These are phyloP conservation scores for Alternaria triticina DNA, from an alignment of 2,329 filamentous ascomycete species.

Conservation along the genomic window DNA sequence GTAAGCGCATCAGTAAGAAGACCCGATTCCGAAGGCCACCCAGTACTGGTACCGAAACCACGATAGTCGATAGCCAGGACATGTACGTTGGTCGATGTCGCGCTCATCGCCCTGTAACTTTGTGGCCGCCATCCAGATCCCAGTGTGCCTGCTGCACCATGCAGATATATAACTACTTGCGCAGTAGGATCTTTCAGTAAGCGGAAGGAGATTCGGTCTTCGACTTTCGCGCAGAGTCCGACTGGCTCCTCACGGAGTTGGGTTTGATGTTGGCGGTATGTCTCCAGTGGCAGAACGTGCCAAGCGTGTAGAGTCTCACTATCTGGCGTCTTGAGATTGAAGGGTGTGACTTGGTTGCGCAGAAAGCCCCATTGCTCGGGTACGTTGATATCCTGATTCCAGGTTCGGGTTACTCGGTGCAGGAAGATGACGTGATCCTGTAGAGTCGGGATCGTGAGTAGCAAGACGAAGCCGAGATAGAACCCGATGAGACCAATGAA, in stretches of 20 bases:
- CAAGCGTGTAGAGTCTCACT: conserved; percentile 55
- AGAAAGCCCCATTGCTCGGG: conserved; percentile 59
- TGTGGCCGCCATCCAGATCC: conserved; percentile 62
- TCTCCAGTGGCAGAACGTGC: conserved; percentile 57
- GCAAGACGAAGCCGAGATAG: conserved; percentile 55
- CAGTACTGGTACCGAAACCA: conserved; percentile 63
- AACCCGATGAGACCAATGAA: conserved; percentile 24
- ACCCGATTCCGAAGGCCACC: conserved; percentile 62
- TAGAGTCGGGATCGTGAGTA: conserved; percentile 56
- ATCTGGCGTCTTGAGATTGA: conserved; percentile 53
- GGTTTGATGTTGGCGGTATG: conserved; percentile 53
- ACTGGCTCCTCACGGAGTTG: conserved; percentile 50
- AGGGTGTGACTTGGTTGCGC: conserved; percentile 58
- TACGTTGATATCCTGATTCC: conserved; percentile 59
- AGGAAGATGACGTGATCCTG: conserved; percentile 66
- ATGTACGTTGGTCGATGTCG: conserved; percentile 60
- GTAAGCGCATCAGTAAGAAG: conserved; percentile 61
- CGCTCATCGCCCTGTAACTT: conserved; percentile 63
- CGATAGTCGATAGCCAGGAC: conserved; percentile 67
- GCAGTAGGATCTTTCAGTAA: conserved; percentile 68
- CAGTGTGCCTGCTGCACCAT: conserved; percentile 64
- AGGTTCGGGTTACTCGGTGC: conserved; percentile 61
- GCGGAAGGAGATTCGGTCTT: conserved; percentile 63
- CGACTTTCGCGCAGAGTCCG: conserved; percentile 62
- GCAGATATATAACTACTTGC: conserved; percentile 67